Percentiles rank a stretch among this genome's conserved stretches.
These are phyloP conservation scores for Pholiota microspora DNA, from an alignment of 768 basidiomycete species.

Conservation along the genomic window DNA sequence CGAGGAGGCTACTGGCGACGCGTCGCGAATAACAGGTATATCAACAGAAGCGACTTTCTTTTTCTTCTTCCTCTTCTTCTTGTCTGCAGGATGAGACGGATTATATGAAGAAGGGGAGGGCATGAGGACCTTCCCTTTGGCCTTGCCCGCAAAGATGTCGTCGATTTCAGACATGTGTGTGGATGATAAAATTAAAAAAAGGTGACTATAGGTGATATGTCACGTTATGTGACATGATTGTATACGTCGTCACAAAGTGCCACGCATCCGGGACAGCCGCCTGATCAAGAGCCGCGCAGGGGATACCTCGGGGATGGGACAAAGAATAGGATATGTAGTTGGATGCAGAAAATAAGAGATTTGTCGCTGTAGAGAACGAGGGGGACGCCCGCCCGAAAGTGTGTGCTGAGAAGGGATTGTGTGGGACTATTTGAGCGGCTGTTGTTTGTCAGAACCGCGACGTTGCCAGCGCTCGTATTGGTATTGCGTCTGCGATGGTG, in stretches of 20 bases:
- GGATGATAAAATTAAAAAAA: slow-evolving; percentile 10
- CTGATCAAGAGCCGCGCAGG: neutral
- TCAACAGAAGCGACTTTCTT: slow-evolving; percentile 7
- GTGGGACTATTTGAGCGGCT: slow-evolving; percentile 13
- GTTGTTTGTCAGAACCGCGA: slow-evolving; percentile 10
- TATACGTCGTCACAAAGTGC: neutral
- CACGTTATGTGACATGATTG: slow-evolving; percentile 9
- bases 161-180: slow-evolving; percentile 73
- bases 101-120: slow-evolving; percentile 26
- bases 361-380: neutral
- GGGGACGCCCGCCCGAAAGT: neutral
- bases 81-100: slow-evolving; percentile 23
- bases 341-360: neutral
- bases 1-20: slow-evolving; percentile 13
- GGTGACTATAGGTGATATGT: slow-evolving; percentile 3
- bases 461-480: slow-evolving; percentile 7
- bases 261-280: neutral
- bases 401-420: slow-evolving; percentile 7
- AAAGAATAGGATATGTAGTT: neutral
- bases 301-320: slow-evolving; percentile 1
- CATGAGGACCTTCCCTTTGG: slow-evolving; percentile 26
- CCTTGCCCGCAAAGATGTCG: slow-evolving; percentile 71
- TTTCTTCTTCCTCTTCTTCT: slow-evolving; percentile 46
- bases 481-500: slow-evolving; percentile 26
- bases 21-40: neutral